Evolutionary conservation across 2,329 filamentous ascomycete genomes (phyloP), one percentile per base, ranked within the genome.

Genomic region (Atkinsonella hypoxylon): DNA sequence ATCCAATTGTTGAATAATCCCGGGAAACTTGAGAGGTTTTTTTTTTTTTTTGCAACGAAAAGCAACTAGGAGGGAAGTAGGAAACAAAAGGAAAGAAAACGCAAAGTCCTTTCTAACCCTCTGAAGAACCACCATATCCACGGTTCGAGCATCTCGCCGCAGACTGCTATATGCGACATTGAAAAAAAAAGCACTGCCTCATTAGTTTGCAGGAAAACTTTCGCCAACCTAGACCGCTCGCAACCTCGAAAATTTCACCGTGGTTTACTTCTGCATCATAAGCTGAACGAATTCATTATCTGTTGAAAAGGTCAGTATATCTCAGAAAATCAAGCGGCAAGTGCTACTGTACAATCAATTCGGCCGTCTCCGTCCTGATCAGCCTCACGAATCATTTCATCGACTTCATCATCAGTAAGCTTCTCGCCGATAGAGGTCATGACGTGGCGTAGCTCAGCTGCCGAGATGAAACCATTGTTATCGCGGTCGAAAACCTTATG

Each of bases 341-440:
- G 9, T 34, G 17, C 43, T 17, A 41, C 69, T 83, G 58, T 76
- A 91, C 87, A 93, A 70, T 93, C 87, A 63, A 93, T 93, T 63
- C 87, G 83, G 64, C 87, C 87, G 68, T 93, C 87, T 58, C 87
- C 87, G 59, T 93, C 87, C 74, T 93, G 87, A 68, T 93, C 87
- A 64, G 87, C 87, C 72, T 93, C 87, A 58, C 87, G 83, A 66
- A 93, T 93, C 87, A 93, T 93, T 78, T 93, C 87, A 62, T 93
- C 87, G 59, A 93, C 87, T 72, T 93, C 87, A 59, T 91, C 87
- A 64, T 93, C 87, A 49, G 87, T 91, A 66, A 93, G 80, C 75
- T 91, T 93, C 78, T 93, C 87, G 58, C 87, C 87, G 62, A 93
- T 93, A 47, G 87, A 91, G 55, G 87, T 91, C 87, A 93, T 93